Evolutionary conservation across 2,329 filamentous ascomycete species (phyloP), one percentile per base, ranked within the genome.

Genomic region (Penicillium sclerotigenum): DNA sequence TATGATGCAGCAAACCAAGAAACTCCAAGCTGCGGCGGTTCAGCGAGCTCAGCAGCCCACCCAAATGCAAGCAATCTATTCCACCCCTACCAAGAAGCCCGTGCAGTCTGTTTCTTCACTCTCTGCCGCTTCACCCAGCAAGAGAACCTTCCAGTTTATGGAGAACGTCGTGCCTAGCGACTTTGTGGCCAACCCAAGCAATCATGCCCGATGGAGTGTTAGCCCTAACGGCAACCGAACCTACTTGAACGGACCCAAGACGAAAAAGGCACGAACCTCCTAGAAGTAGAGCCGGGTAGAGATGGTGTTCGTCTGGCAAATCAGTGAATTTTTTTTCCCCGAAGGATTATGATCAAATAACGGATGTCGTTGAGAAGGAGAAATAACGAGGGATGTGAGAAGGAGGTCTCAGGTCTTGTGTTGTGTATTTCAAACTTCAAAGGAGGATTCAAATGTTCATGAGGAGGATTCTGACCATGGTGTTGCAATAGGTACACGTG

Each of bases 141-240:
- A 58, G 38, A 34, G 56, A 29, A 31, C 26, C 1, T 59, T 62
- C 22, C 40, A 54, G 13, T 67, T 64, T 26, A 36, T 54, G 43
- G 50, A 64, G 3, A 52, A 55, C 16, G 47, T 48, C 8, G 51
- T 60, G 5, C 63, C 68, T 11, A 10, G 24, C 10, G 24, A 52
- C 13, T 68, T 70, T 38, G 57, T 63, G 16, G 55, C 60, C 36
- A 68, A 69, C 34, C 64, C 65, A 6, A 57, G 63, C 33, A 67
- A 65, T 37, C 65, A 69, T 43, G 60, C 52, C 10, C 59, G 65
- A 26, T 69, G 65, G 56, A 16, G 49, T 28, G 31, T 59, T 26
- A 55, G 61, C 16, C 10, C 24, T 1, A n/a, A 49, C 13, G 65
- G 64, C 1, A 56, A 54, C 13, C 42, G 59, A 16, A 33, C 47